Evolutionary conservation across 2,329 filamentous ascomycete genomes (phyloP).

Genomic region (Colletotrichum plurivorum): DNA sequence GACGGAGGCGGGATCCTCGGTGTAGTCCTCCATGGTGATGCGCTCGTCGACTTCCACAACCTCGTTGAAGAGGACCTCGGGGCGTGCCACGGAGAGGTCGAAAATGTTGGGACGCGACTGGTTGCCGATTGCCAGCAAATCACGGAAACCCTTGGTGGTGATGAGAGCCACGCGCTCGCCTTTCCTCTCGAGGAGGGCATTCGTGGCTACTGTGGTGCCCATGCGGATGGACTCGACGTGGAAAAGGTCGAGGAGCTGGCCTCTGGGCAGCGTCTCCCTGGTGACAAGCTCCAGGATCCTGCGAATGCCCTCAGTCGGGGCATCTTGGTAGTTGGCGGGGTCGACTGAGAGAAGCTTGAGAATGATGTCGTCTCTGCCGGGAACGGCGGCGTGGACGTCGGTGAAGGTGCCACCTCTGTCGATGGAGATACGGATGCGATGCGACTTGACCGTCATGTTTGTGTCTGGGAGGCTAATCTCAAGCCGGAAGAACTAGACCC

Average conservation of each 20-base stretch:
- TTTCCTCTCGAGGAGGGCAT: slow-evolving; percentile 81
- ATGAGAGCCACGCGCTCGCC: slow-evolving; percentile 80
- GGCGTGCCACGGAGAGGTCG: slow-evolving; percentile 77
- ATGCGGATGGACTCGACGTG: slow-evolving; percentile 78
- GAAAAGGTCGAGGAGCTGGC: slow-evolving; percentile 51
- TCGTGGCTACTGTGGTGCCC: slow-evolving; percentile 86
- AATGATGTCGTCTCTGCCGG: slow-evolving; percentile 75
- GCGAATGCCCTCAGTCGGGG: slow-evolving; percentile 80
- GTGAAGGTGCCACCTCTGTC: slow-evolving; percentile 71
- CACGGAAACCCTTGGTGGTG: slow-evolving; percentile 80
- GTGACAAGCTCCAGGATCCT: slow-evolving; percentile 54
- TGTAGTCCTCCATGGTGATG: slow-evolving; percentile 81
- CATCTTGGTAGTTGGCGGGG: slow-evolving; percentile 80
- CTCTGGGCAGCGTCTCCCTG: slow-evolving; percentile 50
- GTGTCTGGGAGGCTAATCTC: slow-evolving; percentile 15
- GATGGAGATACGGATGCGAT: slow-evolving; percentile 49
- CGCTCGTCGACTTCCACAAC: slow-evolving; percentile 83
- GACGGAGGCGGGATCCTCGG: slow-evolving; percentile 74
- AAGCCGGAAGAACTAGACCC: slow-evolving; percentile 8
- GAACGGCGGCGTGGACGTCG: slow-evolving; percentile 77
- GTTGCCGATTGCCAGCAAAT: slow-evolving; percentile 80
- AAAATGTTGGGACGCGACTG: slow-evolving; percentile 82
- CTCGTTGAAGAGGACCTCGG: slow-evolving; percentile 77
- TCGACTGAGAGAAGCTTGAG: slow-evolving; percentile 82
- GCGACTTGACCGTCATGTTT: slow-evolving; percentile 44